Evolutionary conservation across 331 rosid genomes (phyloP).

Genomic region (Malus hybrid): DNA sequence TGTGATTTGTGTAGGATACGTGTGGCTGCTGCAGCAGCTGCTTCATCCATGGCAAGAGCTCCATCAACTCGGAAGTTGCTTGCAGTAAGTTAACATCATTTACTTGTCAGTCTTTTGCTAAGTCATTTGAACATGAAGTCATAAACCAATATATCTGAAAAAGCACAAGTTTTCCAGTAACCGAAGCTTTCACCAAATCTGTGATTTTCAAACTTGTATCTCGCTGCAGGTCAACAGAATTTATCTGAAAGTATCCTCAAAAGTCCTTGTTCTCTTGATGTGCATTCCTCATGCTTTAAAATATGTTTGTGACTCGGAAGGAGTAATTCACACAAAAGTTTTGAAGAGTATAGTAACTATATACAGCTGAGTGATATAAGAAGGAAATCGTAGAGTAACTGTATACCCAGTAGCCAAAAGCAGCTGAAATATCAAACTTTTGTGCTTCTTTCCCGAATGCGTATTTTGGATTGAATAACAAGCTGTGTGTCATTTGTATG

Average conservation of each 20-base stretch:
- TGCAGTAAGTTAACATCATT: constrained; percentile 18
- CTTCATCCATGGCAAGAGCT: constrained; percentile 48
- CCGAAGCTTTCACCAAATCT: neutral
- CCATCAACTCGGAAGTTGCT: constrained; percentile 41
- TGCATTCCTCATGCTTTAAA: neutral
- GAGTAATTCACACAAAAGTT: neutral
- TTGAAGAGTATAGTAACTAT: neutral
- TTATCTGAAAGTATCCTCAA: neutral
- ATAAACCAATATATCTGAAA: neutral
- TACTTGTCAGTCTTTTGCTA: neutral
- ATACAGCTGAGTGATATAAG: neutral
- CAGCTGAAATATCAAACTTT: neutral
- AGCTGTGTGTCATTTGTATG: neutral
- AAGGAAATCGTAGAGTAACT: neutral
- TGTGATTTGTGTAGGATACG: constrained; percentile 25
- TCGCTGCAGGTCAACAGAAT: neutral
- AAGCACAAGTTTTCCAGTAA: neutral
- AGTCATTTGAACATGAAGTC: constrained; percentile 1
- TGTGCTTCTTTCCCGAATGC: neutral
- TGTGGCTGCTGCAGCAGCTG: constrained; percentile 57
- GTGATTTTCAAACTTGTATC: neutral
- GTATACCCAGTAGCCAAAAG: neutral
- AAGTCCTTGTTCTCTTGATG: neutral
- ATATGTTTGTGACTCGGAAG: neutral
- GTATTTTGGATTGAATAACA: neutral